These are phyloP conservation scores for Acanthamoeba castellanii DNA, from an alignment of 208 protist genomes.

Conservation along the genomic window DNA sequence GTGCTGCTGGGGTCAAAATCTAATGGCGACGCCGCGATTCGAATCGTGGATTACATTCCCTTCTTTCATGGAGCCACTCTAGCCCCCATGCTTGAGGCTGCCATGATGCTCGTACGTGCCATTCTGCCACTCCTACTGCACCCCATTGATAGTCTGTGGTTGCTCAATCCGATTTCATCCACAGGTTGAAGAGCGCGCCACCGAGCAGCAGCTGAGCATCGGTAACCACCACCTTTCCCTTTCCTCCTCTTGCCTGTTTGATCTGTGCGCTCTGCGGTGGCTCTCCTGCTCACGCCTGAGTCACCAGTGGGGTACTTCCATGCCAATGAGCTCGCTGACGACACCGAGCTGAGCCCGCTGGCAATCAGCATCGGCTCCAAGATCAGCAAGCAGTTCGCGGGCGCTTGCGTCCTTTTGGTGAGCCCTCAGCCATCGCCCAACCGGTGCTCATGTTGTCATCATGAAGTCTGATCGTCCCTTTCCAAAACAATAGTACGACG, in stretches of 20 bases:
- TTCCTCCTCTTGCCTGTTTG: neutral
- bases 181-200: neutral
- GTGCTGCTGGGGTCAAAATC: slow-evolving; percentile 47
- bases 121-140: neutral
- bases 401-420: slow-evolving; percentile 42
- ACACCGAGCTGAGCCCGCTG: slow-evolving; percentile 55
- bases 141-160: neutral
- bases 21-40: neutral
- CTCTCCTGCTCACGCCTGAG: neutral
- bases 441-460: neutral
- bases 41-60: slow-evolving; percentile 60
- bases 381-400: slow-evolving; percentile 36
- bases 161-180: neutral
- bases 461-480: neutral
- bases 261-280: neutral
- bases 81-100: slow-evolving; percentile 57
- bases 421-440: neutral
- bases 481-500: neutral
- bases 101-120: slow-evolving; percentile 15
- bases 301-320: slow-evolving; percentile 63
- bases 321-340: slow-evolving; percentile 55
- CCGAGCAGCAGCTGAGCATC: slow-evolving; percentile 32
- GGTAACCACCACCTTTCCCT: neutral
- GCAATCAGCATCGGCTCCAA: slow-evolving; percentile 44
- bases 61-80: slow-evolving; percentile 61